Evolutionary conservation across 192 early-diverging fungal genomes (phyloP), one percentile per base, ranked within the genome.

Genomic region (Coemansia sp.): DNA sequence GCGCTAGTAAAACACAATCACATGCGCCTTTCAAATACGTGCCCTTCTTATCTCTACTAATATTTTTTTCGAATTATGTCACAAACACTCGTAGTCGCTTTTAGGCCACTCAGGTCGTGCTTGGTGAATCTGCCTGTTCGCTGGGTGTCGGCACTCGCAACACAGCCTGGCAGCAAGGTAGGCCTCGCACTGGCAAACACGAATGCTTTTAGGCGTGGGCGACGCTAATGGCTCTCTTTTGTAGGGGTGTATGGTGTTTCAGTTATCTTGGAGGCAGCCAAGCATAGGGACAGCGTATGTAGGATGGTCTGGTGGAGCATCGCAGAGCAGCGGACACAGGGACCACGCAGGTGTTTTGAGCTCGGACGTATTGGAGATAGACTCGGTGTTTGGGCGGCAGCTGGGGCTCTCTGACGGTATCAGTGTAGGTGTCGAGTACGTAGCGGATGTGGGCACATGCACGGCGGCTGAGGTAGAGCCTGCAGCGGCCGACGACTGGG

Each of bases 401-500:
- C 84, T 91, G 51, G 91, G 90, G 13, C 70, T 93, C 26, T 26
- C 65, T 3, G 85, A 87, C 36, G 89, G 90, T 9, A 77, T 83
- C 33, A 36, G 82, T 73, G 88, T 91, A 13, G 70, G 74, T 5
- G 80, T 91, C 24, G 87, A 86, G 58, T 87, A 89, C 71, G 79
- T 85, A 56, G 67, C 83, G 18, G 67, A 85, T 40, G 73, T 86
- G 9, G 79, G 78, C 11, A 82, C 84, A 13, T 87, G 89, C 28
- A 76, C 77, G 10, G 77, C 82, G 36, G 88, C 90, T 0, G 74
- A 86, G 62, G 90, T 92, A 23, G 92, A 88, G 48, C 90, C 91
- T 0, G 77, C 74, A 48, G 82, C 82, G 7, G 85, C 86, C 36
- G 90, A 93, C 56, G 91, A 93, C 71, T 93, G 90, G 90, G 91